Base-by-base conservation (phyloP, 106 monocot species). In the Phalaenopsis aphrodite region DNA sequence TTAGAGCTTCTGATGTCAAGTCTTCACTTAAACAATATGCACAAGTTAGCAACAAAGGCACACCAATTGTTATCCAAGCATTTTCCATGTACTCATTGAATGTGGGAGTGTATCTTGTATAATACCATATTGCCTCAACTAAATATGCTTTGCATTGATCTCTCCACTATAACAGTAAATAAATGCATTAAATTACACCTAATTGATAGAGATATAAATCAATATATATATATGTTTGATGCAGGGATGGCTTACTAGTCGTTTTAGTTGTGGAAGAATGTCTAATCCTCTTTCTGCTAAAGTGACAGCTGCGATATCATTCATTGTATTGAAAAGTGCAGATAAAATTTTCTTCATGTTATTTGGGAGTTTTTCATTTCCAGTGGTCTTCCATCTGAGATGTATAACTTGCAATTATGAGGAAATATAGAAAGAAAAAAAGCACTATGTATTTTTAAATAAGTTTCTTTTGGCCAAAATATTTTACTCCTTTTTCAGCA, bases 211-310 rank as follows among this genome's bases (percentile, higher is more conserved):
- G 10, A 8, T 7, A 46, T 19, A 18, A 75, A 18, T 1, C 15
- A 46, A 8, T 2, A 45, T 45, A 3, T 45, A 30, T 30, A 30
- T 30, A 30, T 30, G 30, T 19, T 3, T 75, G 42, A 75, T 75
- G 8, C 2, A 75, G 46, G 18, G 8, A 75, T 19, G 17, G 38
- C 75, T 75, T 75, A 75, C 75, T 0, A 11, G 2, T 75, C 75
- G 9, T 46, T 43, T 75, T 75, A 75, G n/a, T 14, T 17, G 19
- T 75, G 75, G 75, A 42, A 75, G 75, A 46, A 75, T 23, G 38
- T 75, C 45, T 75, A 75, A n/a, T 18, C n/a, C 45, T 46, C 46
- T 75, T 75, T 17, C 15, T 75, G 3, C 11, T 2, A n/a, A 46
- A n/a, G 23, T 3, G 7, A 7, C 21, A n/a, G 2, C 18, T 11